These are phyloP conservation scores for Xylariaceae sp. DNA, from an alignment of 2,329 filamentous ascomycete genomes.

Conservation along the genomic window DNA sequence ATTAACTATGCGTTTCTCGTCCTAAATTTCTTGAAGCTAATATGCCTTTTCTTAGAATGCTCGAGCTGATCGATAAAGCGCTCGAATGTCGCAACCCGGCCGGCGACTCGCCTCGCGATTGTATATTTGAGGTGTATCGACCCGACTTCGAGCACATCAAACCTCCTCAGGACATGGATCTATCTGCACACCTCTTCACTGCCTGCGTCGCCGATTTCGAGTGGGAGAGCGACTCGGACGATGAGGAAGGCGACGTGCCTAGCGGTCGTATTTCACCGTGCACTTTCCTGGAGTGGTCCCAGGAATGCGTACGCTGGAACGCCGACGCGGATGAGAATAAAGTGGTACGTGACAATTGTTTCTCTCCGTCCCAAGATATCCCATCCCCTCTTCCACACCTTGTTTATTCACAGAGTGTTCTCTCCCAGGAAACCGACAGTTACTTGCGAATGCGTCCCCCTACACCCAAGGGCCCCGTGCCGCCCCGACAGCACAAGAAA, in stretches of 20 bases:
- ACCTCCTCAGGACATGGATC: conserved; percentile 30
- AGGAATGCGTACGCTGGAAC: conserved; percentile 45
- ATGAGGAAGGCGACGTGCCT: conserved; percentile 47
- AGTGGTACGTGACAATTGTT: conserved; percentile 45
- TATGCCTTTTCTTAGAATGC: conserved; percentile 27
- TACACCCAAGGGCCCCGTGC: conserved; percentile 19
- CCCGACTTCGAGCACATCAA: conserved; percentile 33
- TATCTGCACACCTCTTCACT: conserved; percentile 19
- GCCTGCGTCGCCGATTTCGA: conserved; percentile 22
- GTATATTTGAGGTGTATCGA: conserved; percentile 34
- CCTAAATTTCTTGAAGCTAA: conserved; percentile 3
- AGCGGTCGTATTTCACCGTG: conserved; percentile 49
- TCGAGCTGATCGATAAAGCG: conserved; percentile 30
- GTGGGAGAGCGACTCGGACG: conserved; percentile 31
- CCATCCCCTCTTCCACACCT: too few relatives aligned
- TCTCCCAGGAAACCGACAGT: conserved; percentile 3
- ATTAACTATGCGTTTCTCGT: too few relatives aligned
- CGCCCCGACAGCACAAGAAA: neutral
- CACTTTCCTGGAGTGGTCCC: conserved; percentile 49
- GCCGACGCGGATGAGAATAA: conserved; percentile 23
- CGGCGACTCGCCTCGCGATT: conserved; percentile 32
- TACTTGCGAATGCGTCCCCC: conserved; percentile 31
- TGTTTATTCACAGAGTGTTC: neutral
- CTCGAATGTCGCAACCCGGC: conserved; percentile 24
- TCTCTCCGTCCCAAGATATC: neutral